Evolutionary conservation across 495 filamentous ascomycete genomes (phyloP), one percentile per base, ranked within the genome.

Genomic region (Penicillium canariense): DNA sequence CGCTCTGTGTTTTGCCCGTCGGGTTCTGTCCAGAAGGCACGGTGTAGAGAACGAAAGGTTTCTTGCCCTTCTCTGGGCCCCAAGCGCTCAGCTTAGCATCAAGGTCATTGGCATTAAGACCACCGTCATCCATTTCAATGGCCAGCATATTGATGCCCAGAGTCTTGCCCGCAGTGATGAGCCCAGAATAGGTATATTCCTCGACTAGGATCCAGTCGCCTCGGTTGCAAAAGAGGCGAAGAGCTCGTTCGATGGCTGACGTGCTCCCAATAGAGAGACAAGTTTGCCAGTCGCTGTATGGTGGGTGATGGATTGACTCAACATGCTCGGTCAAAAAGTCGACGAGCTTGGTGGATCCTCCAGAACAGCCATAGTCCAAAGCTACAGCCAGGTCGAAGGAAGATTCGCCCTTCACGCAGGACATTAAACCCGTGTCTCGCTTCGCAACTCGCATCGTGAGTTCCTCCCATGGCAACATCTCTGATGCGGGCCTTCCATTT

Each of bases 221-320:
- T 27, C 81, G 76, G 53, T 88, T 32, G 11, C 48, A 46, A 14
- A 97, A 81, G 80, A 96, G 86, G 10, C 93, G 83, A 25, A 91
- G 77, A 1, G 85, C 74, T 58, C 87, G 82, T 44, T 97, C 93
- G 44, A 91, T 79, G 0, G 86, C 83, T 11, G 79, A 87, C 5
- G 92, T 96, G 67, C 79, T 88, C 30, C 93, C 93, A 35, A 88
- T 77, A 4, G 83, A 89, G 68, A 94, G 66, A 42, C 79, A 80
- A 62, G 85, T 88, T 50, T 80, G 73, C 93, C 93, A 97, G 74
- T 97, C 91, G 25, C 78, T 70, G 68, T 96, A 97, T 3, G 86
- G 87, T 3, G 89, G 88, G 53, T 80, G 68, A 63, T 87, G 82
- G 18, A 60, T 6, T 49, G 34, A 78, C 72, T 85, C 49, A 25